Conservation (phyloP, 2,329 filamentous ascomycete species). For the Colletotrichum sp. region DNA sequence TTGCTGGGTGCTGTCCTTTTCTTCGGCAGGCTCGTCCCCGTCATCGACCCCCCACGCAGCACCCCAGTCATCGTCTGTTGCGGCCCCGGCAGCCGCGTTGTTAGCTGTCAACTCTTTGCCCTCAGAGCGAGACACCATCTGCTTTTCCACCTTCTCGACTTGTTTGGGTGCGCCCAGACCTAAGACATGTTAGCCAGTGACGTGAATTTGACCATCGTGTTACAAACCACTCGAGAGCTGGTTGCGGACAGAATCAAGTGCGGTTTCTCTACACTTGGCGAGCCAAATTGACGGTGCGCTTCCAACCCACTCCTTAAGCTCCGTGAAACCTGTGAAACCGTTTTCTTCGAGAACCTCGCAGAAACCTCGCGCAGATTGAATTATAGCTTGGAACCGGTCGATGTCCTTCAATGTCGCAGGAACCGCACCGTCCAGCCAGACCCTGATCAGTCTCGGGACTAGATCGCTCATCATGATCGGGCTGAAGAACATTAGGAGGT, state of each 20-base stretch:
- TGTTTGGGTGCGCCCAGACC: slow-evolving; percentile 66
- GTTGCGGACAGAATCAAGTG: slow-evolving; percentile 75
- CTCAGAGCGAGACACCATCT: slow-evolving; percentile 71
- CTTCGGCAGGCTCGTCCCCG: slow-evolving; percentile 28
- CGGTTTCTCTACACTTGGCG: slow-evolving; percentile 78
- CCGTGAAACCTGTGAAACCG: slow-evolving; percentile 65
- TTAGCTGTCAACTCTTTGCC: slow-evolving; percentile 68
- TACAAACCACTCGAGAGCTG: slow-evolving; percentile 64
- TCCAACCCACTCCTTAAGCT: slow-evolving; percentile 79
- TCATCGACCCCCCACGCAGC: slow-evolving; percentile 80
- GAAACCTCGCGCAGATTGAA: slow-evolving; percentile 69
- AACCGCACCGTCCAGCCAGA: slow-evolving; percentile 78
- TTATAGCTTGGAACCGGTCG: slow-evolving; percentile 69
- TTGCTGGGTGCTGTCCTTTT: slow-evolving; percentile 25
- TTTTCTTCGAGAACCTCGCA: slow-evolving; percentile 64
- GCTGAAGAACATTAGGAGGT: slow-evolving; percentile 66
- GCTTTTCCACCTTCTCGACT: slow-evolving; percentile 85
- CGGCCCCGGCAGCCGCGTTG: slow-evolving; percentile 41
- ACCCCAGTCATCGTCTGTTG: slow-evolving; percentile 71
- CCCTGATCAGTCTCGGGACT: slow-evolving; percentile 68
- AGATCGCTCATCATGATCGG: slow-evolving; percentile 73
- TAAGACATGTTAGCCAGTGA: background rate
- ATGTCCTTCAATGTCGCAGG: slow-evolving; percentile 77
- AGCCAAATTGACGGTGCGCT: slow-evolving; percentile 86
- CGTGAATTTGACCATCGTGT: background rate